Conservation (phyloP, 208 protist genomes). For the Wallacemonas sp. region DNA sequence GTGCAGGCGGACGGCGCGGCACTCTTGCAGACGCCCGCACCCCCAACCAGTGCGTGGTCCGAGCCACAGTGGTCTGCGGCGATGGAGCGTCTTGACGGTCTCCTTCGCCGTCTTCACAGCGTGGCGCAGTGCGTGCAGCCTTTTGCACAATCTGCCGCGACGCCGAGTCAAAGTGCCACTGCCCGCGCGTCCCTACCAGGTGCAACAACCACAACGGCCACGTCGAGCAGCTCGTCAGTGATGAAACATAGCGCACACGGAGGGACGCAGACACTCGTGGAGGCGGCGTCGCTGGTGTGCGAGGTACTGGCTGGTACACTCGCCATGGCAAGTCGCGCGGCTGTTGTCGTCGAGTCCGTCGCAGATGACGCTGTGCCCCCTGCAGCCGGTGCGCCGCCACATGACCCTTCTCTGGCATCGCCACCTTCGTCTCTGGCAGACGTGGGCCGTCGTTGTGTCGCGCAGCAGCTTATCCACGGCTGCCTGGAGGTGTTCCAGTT, state of each 20-base stretch:
- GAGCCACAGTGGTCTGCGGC: neutral
- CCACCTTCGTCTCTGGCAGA: no score
- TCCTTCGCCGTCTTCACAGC: neutral
- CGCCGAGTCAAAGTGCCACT: neutral
- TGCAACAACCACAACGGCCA: neutral
- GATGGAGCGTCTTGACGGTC: neutral
- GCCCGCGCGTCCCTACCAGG: neutral
- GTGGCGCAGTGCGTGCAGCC: constrained; percentile 3
- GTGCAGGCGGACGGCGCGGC: neutral
- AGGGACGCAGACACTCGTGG: constrained; percentile 9
- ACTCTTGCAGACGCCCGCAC: neutral
- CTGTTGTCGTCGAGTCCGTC: neutral
- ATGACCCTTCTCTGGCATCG: no score
- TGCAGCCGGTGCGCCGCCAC: no score
- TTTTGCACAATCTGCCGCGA: neutral
- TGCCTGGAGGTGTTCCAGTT: constrained; percentile 17
- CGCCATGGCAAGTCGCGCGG: neutral
- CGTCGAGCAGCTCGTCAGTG: neutral
- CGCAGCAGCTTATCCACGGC: constrained; percentile 16
- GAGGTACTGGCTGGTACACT: neutral
- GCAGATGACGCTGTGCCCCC: no score
- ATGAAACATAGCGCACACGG: neutral
- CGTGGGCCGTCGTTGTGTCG: neutral
- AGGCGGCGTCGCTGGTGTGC: constrained; percentile 5
- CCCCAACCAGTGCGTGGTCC: neutral